Evolutionary conservation across 2,329 filamentous ascomycete genomes (phyloP).

Genomic region (Claviceps arundinis): DNA sequence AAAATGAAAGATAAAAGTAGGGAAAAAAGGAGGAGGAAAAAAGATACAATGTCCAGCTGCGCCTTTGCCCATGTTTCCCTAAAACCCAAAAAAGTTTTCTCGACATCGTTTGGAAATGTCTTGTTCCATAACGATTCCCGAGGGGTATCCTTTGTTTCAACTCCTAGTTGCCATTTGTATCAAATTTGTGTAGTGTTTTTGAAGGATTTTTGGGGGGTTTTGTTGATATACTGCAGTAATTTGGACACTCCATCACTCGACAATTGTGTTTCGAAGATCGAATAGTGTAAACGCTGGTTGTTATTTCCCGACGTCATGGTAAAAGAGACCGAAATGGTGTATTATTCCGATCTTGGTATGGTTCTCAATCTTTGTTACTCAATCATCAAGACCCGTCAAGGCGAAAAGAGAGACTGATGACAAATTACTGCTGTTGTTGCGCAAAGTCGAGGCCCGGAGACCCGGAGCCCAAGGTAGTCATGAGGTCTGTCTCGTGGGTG

Average conservation of each 20-base stretch:
- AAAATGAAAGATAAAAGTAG: background rate
- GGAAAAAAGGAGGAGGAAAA: background rate
- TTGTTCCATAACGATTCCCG: background rate
- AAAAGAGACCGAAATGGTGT: too few species aligned
- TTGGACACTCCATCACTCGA: too few species aligned
- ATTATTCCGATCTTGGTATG: too few species aligned
- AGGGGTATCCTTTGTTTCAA: conserved; percentile 3
- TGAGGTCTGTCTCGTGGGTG: conserved; percentile 33
- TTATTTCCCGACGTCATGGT: too few species aligned
- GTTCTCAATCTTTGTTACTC: too few species aligned
- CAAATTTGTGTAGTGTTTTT: too few species aligned
- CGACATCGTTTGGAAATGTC: background rate
- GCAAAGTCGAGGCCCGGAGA: conserved; percentile 12
- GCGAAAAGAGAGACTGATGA: too few species aligned
- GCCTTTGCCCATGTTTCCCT: background rate
- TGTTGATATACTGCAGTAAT: too few species aligned
- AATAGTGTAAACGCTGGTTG: too few species aligned
- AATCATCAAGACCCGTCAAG: too few species aligned
- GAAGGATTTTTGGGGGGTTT: too few species aligned
- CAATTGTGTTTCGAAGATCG: too few species aligned
- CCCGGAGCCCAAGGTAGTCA: conserved; percentile 35
- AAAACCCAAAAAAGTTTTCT: background rate
- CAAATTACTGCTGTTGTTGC: background rate
- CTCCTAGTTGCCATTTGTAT: background rate
- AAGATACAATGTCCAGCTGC: background rate